These are phyloP conservation scores for Yamagishiella unicocca DNA, from an alignment of 139 green algal genomes.

Conservation along the genomic window DNA sequence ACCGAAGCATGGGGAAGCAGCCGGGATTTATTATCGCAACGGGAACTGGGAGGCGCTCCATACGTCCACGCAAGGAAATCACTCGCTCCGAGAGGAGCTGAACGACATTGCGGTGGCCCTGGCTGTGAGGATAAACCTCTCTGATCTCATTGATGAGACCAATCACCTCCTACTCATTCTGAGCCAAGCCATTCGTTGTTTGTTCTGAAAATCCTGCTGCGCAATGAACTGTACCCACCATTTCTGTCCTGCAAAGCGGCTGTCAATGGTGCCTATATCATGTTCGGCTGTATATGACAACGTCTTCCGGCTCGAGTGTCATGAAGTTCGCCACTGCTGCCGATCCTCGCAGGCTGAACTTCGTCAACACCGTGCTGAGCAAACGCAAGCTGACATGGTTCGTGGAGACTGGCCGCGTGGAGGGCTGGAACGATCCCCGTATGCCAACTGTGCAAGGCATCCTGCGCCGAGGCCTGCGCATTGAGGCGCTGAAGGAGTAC, in stretches of 20 bases:
- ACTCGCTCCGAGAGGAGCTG: too few relatives aligned
- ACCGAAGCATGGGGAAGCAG: too few relatives aligned
- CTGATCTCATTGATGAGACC: conserved; percentile 39
- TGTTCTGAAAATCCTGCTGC: too few relatives aligned
- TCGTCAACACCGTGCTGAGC: conserved; percentile 89
- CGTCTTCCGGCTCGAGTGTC: too few relatives aligned
- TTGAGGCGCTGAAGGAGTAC: conserved; percentile 94
- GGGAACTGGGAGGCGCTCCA: too few relatives aligned
- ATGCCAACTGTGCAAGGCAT: conserved; percentile 98
- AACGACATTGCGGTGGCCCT: background rate
- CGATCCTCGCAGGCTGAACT: conserved; percentile 81
- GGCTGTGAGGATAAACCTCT: conserved; percentile 11
- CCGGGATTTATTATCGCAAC: too few relatives aligned
- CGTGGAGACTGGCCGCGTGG: conserved; percentile 88
- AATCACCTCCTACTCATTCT: conserved; percentile 68
- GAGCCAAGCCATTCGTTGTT: conserved; percentile 37
- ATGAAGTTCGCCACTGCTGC: too few relatives aligned
- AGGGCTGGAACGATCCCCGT: conserved; percentile 95
- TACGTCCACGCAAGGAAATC: too few relatives aligned
- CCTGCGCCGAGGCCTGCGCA: conserved; percentile 81
- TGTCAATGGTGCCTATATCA: too few relatives aligned
- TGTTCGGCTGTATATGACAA: too few relatives aligned
- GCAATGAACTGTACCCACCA: too few relatives aligned
- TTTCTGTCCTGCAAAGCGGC: too few relatives aligned
- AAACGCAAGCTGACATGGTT: conserved; percentile 99